Percentiles rank a stretch among this genome's conserved stretches.
These are phyloP conservation scores for Boechera divaricarpa DNA, from an alignment of 345 rosid genomes.

Conservation along the genomic window DNA sequence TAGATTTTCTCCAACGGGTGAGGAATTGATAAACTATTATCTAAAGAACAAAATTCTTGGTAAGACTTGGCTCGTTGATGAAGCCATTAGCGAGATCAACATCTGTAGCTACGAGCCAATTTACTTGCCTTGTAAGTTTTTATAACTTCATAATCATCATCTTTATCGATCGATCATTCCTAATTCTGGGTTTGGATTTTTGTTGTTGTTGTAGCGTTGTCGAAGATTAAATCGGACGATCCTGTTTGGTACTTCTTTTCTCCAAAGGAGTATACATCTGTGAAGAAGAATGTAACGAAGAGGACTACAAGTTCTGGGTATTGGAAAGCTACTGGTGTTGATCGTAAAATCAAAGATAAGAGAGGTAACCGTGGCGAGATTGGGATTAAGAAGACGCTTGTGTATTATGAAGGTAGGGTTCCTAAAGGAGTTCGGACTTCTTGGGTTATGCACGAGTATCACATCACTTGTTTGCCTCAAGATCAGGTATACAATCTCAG, in stretches of 20 bases:
- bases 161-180: slow-evolving; percentile 4
- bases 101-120: slow-evolving; percentile 42
- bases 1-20: slow-evolving; percentile 41
- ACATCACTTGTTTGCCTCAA: slow-evolving; percentile 38
- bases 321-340: slow-evolving; percentile 55
- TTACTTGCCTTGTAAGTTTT: slow-evolving; percentile 46
- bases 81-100: slow-evolving; percentile 37
- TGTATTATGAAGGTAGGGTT: slow-evolving; percentile 30
- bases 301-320: slow-evolving; percentile 48
- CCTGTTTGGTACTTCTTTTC: slow-evolving; percentile 53
- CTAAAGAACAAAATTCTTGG: slow-evolving; percentile 34
- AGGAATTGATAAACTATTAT: slow-evolving; percentile 37
- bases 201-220: slow-evolving; percentile 4
- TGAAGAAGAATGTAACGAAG: slow-evolving; percentile 31
- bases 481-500: neutral
- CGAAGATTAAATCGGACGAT: slow-evolving; percentile 35
- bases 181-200: neutral
- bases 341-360: slow-evolving; percentile 40
- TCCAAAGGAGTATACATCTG: neutral
- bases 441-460: slow-evolving; percentile 48
- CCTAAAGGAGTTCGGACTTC: slow-evolving; percentile 26
- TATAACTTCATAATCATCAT: neutral
- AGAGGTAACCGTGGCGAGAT: slow-evolving; percentile 31
- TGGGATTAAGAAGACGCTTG: slow-evolving; percentile 55
- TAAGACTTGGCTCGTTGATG: slow-evolving; percentile 28